Conservation (phyloP, 1,284 basidiomycete species). For the Cutaneotrichosporon sp. region DNA sequence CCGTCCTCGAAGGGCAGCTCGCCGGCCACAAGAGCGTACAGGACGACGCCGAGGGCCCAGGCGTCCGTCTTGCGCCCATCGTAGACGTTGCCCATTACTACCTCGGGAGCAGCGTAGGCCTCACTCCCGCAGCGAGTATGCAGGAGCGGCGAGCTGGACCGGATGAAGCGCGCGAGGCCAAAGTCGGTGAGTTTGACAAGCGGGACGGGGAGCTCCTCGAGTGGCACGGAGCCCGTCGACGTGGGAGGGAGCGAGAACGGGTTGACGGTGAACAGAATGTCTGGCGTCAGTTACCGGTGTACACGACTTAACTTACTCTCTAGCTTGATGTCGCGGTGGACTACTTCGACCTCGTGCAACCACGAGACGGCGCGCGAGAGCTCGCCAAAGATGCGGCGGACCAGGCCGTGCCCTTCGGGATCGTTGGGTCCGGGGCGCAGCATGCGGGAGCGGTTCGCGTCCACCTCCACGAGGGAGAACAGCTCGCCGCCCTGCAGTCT, state of each 20-base stretch:
- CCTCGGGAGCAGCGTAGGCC: constrained; percentile 87
- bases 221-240: constrained; percentile 48
- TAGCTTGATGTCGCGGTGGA: constrained; percentile 91
- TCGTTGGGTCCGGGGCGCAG: constrained; percentile 26
- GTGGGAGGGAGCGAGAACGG: constrained; percentile 52
- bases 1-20: constrained; percentile 55
- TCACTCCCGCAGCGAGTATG: constrained; percentile 87
- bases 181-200: constrained; percentile 89
- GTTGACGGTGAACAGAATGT: constrained; percentile 62
- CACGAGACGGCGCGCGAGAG: constrained; percentile 78
- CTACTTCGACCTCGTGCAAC: constrained; percentile 84
- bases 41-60: constrained; percentile 84
- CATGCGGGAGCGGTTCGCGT: constrained; percentile 59
- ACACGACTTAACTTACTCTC: constrained; percentile 77
- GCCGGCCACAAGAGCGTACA: constrained; percentile 72
- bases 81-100: constrained; percentile 75
- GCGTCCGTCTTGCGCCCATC: constrained; percentile 85
- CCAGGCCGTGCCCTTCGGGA: constrained; percentile 53
- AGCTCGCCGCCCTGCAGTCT: constrained; percentile 79
- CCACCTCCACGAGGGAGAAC: constrained; percentile 71
- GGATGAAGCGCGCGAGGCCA: constrained; percentile 83
- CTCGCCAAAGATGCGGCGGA: constrained; percentile 76
- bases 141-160: constrained; percentile 68
- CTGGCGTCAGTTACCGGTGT: constrained; percentile 44
- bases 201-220: constrained; percentile 58